These are phyloP conservation scores for Fusarium solani-melongenae DNA, from an alignment of 2,329 filamentous ascomycete species.

Conservation along the genomic window DNA sequence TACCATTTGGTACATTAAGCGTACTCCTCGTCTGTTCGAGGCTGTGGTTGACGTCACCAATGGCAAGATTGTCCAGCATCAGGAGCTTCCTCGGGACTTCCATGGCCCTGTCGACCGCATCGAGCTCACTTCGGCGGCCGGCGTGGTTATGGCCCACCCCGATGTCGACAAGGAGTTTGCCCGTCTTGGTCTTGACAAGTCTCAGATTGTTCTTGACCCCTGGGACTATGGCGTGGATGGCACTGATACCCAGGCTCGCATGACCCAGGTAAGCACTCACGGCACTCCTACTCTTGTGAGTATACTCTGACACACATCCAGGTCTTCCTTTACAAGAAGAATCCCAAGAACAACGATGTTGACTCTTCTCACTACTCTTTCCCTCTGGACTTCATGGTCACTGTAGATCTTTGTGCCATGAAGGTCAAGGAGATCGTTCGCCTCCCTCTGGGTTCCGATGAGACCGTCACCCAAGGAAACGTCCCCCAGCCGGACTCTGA, in stretches of 20 bases:
- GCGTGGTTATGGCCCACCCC: constrained; percentile 11
- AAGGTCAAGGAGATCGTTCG: background rate
- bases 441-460: background rate
- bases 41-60: constrained; percentile 20
- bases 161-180: constrained; percentile 15
- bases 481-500: constrained; percentile 6
- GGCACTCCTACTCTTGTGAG: background rate
- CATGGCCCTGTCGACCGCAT: constrained; percentile 20
- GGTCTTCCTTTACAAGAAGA: constrained; percentile 1
- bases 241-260: constrained; percentile 12
- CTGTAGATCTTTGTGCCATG: background rate
- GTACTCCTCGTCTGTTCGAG: constrained; percentile 18
- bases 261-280: constrained; percentile 5
- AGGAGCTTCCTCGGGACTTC: constrained; percentile 23
- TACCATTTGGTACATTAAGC: constrained; percentile 25
- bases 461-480: background rate
- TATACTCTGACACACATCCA: background rate
- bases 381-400: background rate
- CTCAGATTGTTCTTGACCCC: constrained; percentile 16
- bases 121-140: constrained; percentile 11
- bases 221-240: constrained; percentile 26
- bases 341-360: background rate
- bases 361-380: constrained; percentile 1
- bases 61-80: constrained; percentile 6
- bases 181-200: constrained; percentile 2